Percentiles rank a stretch among this genome's conserved stretches.
Conservation (phyloP, 2,329 filamentous ascomycete genomes). For the Penicillium rolfsii region DNA sequence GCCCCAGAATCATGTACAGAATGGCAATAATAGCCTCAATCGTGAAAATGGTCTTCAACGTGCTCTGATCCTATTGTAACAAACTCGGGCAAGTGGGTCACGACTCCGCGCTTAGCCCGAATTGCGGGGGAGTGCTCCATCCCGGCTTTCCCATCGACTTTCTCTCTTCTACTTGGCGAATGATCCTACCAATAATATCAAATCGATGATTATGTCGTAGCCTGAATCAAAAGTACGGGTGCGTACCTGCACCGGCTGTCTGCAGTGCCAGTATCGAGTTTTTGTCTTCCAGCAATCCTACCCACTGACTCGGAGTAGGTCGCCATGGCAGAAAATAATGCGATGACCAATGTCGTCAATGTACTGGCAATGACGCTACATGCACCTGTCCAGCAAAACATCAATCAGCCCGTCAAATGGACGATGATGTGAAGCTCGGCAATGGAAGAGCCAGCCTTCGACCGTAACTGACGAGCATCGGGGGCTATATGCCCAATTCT, state of each 20-base stretch:
- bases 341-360: background rate
- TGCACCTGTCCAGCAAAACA: background rate
- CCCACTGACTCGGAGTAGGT: background rate
- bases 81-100: background rate
- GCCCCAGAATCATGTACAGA: background rate
- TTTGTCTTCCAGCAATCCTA: background rate
- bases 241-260: background rate
- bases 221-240: background rate
- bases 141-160: background rate
- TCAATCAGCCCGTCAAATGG: background rate
- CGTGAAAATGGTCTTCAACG: background rate
- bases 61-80: background rate
- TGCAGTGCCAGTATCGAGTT: background rate
- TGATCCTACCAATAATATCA: background rate
- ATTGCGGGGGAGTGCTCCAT: background rate
- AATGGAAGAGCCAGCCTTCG: background rate
- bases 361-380: background rate
- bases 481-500: background rate
- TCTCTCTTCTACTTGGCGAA: background rate
- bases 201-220: background rate
- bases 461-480: background rate
- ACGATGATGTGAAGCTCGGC: background rate
- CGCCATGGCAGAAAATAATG: background rate
- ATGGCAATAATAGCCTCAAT: background rate
- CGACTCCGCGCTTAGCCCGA: background rate